Evolutionary conservation across 2,329 filamentous ascomycete genomes (phyloP), one percentile per base, ranked within the genome.

Genomic region (Biscogniauxia mediterranea): DNA sequence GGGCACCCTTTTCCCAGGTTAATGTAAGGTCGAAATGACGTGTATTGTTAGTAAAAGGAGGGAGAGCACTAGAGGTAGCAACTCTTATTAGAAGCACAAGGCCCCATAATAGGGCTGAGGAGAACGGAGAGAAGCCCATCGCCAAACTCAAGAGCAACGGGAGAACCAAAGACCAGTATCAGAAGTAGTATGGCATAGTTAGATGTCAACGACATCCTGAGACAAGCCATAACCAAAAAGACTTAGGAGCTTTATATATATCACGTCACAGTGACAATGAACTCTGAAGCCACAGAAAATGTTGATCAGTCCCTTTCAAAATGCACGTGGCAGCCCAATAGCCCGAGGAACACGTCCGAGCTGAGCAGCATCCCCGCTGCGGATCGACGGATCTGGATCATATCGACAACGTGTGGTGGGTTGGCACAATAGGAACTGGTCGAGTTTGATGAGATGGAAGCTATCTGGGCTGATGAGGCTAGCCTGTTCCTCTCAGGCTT

Each of bases 1-100:
- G 60, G 17, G 60, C 20, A 28, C 21, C 25, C 25, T 54, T 54
- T 20, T 54, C 52, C 52, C 52, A 54, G n/a, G 52, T 54, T 5
- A 54, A 28, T 9, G 23, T 54, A 2, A 54, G n/a, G 2, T 26
- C 52, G 23, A 54, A 54, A 21, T 23, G 19, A 13, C 50, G 50
- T 25, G 19, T 52, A 52, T 23, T 52, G 5, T 21, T 19, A 52
- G 21, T 7, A 19, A 52, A 19, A 21, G 17, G 50, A 21, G 19
- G 50, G 3, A 52, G 2, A 52, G 50, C 11, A 23, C 50, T 52
- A 17, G 50, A 46, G 38, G 17, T 11, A 46, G 13, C 17, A n/a
- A 46, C 38, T n/a, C 38, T 46, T 15, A n/a, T 46, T 17, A 46
- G 17, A 11, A 46, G 17, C 6, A 5, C 5, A 46, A 46, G 38